Base-by-base conservation (phyloP, 768 basidiomycete species). In the Phanerochaete sordida region DNA sequence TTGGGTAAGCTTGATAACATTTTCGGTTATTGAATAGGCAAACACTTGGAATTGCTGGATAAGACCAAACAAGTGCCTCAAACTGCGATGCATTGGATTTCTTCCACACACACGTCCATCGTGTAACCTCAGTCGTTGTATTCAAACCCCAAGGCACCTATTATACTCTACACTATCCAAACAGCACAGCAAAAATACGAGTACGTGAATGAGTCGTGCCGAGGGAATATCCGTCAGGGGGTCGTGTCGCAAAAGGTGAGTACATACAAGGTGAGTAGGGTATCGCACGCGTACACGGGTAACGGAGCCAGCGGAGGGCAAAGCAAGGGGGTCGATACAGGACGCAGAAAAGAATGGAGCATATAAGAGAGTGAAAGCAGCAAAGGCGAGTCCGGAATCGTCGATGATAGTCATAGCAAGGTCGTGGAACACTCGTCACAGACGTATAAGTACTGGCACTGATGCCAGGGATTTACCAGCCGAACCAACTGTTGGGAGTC, bases 331-430 rank as follows among this genome's bases (percentile, higher is more conserved):
- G 33, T 24, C 11, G 28, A 24, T 28, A 44, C 59, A 46, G 27
- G 21, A 7, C 28, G 16, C 27, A 19, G 21, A 28, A 57, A 57
- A 46, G 31, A 33, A 57, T 31, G 39, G 28, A 31, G 23, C 35
- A 11, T n/a, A 30, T 23, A 33, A 59, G 52, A 26, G 58, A 59
- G 49, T 26, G 58, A 43, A 66, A 59, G 50, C 12, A 43, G 46
- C 23, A 76, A 75, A 81, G 15, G 56, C 56, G 28, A 65, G 64
- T 64, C 24, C 53, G 62, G 61, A 64, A 58, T 65, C 68, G 62
- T 66, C 68, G 72, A 24, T 23, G 33, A 54, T 37, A 54, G 53
- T 54, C 53, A 69, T 72, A 69, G 65, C 65, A 66, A 71, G 66
- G 65, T 65, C 71, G 66, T 73, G 67, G 67, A 70, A 69, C 66